These are phyloP conservation scores for Gossypium davidsonii DNA, from an alignment of 441 rosid genomes.

Conservation along the genomic window DNA sequence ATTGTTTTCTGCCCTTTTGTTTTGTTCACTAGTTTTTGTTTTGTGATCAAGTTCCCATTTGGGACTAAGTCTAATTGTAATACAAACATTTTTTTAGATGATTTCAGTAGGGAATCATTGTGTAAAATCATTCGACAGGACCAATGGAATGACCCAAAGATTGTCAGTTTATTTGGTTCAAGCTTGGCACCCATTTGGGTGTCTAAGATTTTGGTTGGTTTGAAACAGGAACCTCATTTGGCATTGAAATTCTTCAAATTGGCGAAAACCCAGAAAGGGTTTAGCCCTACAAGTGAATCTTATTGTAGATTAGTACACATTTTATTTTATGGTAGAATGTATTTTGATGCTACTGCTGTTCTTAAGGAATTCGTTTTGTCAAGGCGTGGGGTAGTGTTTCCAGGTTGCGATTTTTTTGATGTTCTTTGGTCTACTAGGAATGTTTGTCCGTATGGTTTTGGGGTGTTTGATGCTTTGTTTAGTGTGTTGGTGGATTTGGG, in stretches of 20 bases:
- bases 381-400: constrained; percentile 11
- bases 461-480: constrained; percentile 76
- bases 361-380: constrained; percentile 49
- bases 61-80: constrained; percentile 21
- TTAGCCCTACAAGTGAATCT: constrained; percentile 34
- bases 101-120: constrained; percentile 30
- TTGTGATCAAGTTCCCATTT: constrained; percentile 43
- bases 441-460: constrained; percentile 50
- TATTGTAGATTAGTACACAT: constrained; percentile 52
- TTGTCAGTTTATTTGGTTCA: constrained; percentile 28
- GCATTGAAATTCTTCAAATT: constrained; percentile 62
- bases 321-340: constrained; percentile 51
- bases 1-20: constrained; percentile 36
- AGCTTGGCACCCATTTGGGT: constrained; percentile 46
- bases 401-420: constrained; percentile 47
- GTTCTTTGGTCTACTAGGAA: constrained; percentile 62
- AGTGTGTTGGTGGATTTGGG: constrained; percentile 60
- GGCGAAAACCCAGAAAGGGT: constrained; percentile 41
- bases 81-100: constrained; percentile 9
- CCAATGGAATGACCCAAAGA: constrained; percentile 44
- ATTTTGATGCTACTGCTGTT: constrained; percentile 41
- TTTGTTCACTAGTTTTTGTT: constrained; percentile 46
- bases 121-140: constrained; percentile 34
- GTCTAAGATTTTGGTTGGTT: constrained; percentile 42
- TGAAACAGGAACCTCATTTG: constrained; percentile 44